Conservation (phyloP, 306 rosid genomes). For the Castanospermum australe region DNA sequence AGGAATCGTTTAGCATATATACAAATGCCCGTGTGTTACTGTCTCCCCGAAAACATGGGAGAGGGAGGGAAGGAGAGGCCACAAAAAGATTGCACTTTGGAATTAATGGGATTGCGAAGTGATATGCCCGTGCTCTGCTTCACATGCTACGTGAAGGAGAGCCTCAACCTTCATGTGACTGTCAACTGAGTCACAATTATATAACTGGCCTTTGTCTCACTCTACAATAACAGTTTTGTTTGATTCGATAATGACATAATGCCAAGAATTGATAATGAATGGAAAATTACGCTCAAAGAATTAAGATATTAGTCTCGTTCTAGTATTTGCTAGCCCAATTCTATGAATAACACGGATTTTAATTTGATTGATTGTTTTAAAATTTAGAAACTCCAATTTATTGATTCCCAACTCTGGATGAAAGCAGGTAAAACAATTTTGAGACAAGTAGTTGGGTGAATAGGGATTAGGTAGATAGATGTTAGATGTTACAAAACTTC, state of each 20-base stretch:
- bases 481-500: neutral
- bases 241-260: neutral
- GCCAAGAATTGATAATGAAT: neutral
- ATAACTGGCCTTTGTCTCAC: neutral
- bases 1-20: neutral
- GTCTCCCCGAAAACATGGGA: neutral
- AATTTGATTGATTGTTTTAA: neutral
- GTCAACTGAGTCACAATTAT: neutral
- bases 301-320: neutral
- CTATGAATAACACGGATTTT: neutral
- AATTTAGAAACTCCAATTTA: neutral
- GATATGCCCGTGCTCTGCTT: conserved; percentile 36
- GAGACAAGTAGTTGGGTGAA: neutral
- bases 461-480: neutral
- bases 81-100: neutral
- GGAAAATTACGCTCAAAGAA: neutral
- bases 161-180: conserved; percentile 33
- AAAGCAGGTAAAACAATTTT: neutral
- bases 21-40: neutral
- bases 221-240: neutral
- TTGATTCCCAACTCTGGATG: neutral
- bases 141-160: conserved; percentile 39
- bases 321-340: neutral
- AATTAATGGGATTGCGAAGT: neutral
- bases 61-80: neutral